Evolutionary conservation across 768 basidiomycete species (phyloP).

Genomic region (Collybia sordida): DNA sequence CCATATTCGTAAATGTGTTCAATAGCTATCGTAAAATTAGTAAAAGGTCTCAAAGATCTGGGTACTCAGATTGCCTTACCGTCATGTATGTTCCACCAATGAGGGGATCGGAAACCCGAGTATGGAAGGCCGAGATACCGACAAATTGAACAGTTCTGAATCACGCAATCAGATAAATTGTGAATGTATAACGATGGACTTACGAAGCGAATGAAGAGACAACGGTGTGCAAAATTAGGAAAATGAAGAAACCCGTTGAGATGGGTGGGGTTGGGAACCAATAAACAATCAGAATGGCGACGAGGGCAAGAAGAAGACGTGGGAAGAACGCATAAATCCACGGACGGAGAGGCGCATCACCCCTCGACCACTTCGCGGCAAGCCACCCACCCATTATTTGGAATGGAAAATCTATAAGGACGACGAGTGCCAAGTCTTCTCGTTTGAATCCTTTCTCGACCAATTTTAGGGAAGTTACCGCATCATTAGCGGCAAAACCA

Average conservation of each 20-base stretch:
- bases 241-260: slow-evolving; percentile 71
- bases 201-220: slow-evolving; percentile 83
- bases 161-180: background rate
- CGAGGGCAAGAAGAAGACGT: slow-evolving; percentile 67
- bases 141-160: slow-evolving; percentile 96
- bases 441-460: slow-evolving; percentile 95
- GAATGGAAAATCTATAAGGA: slow-evolving; percentile 96
- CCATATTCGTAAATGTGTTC: slow-evolving; percentile 95
- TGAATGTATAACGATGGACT: slow-evolving; percentile 24
- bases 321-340: slow-evolving; percentile 95
- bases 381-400: slow-evolving; percentile 95
- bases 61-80: slow-evolving; percentile 46
- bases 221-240: slow-evolving; percentile 81
- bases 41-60: background rate
- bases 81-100: slow-evolving; percentile 99
- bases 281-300: slow-evolving; percentile 77
- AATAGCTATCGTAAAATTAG: slow-evolving; percentile 55
- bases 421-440: slow-evolving; percentile 94
- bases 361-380: slow-evolving; percentile 88
- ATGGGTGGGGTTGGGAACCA: slow-evolving; percentile 83
- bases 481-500: slow-evolving; percentile 93
- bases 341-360: slow-evolving; percentile 74
- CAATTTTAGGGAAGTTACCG: slow-evolving; percentile 87
- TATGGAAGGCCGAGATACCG: slow-evolving; percentile 98
- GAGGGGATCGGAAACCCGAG: slow-evolving; percentile 90